Percentiles rank a stretch among this genome's conserved stretches.
phyloP scores from a whole-genome alignment of 768 basidiomycete species.

The Albatrellus ellisii region DNA sequence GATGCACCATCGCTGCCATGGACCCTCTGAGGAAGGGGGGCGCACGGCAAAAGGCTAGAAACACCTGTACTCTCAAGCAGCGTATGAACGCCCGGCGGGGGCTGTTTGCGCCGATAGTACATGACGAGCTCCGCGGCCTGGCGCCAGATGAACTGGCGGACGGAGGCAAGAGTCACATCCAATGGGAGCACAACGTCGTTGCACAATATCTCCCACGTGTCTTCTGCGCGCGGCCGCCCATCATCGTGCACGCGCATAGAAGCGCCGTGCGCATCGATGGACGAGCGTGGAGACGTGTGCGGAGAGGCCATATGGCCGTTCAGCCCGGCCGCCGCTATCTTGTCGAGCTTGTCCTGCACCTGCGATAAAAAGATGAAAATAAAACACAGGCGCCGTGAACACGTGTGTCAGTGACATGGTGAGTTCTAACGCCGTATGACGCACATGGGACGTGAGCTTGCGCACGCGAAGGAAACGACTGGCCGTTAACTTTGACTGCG shows the following conservation, averaged over 20 bases:
- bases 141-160: conserved; percentile 84
- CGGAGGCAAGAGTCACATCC: conserved; percentile 82
- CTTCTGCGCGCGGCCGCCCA: conserved; percentile 32
- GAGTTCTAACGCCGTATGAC: no score
- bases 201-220: conserved; percentile 78
- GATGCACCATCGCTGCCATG: no score
- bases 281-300: conserved; percentile 1
- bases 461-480: conserved; percentile 74
- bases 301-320: conserved; percentile 18
- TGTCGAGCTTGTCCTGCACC: conserved; percentile 79
- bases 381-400: no score
- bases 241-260: conserved; percentile 15
- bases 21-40: no score
- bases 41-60: no score
- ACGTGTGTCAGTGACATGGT: no score
- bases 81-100: not conserved
- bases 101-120: conserved; percentile 45
- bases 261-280: conserved; percentile 9
- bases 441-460: conserved; percentile 74
- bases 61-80: no score
- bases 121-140: conserved; percentile 59
- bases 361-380: conserved; percentile 18
- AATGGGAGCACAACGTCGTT: conserved; percentile 73
- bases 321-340: conserved; percentile 25
- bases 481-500: conserved; percentile 81